Evolutionary conservation across 164 flowering plant species (phyloP).

Genomic region (Berberis vulgaris): DNA sequence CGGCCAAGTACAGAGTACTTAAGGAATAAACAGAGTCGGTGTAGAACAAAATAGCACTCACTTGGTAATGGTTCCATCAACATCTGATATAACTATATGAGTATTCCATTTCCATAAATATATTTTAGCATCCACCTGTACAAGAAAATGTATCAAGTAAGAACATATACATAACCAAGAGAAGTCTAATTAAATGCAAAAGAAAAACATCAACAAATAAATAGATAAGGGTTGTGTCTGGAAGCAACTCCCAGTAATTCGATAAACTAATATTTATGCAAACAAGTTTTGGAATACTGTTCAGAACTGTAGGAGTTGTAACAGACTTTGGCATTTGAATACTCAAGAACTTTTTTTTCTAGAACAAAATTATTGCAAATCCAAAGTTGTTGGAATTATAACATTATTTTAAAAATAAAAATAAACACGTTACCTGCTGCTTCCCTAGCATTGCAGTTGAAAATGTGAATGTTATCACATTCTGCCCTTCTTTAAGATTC

Average conservation of each 20-base stretch:
- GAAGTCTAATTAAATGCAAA: background rate
- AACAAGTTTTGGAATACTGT: no score
- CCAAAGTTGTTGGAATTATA: no score
- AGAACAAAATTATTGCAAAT: no score
- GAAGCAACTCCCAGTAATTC: no score
- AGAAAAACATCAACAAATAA: no score
- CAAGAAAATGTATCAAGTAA: constrained; percentile 1
- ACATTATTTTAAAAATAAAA: background rate
- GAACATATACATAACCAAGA: background rate
- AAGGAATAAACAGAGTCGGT: no score
- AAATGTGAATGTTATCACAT: constrained; percentile 67
- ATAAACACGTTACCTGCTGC: constrained; percentile 54
- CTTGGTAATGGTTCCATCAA: constrained; percentile 98
- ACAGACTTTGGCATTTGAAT: no score
- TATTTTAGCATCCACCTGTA: constrained; percentile 92
- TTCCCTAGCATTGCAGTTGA: constrained; percentile 87
- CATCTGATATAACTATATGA: constrained; percentile 86
- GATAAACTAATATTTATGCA: no score
- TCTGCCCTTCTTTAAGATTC: constrained; percentile 77
- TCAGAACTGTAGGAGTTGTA: no score
- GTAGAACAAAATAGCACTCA: constrained; percentile 13
- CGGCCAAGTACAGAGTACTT: no score
- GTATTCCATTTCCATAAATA: constrained; percentile 97
- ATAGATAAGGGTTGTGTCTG: no score
- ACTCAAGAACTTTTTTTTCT: no score